Evolutionary conservation across 495 filamentous ascomycete species (phyloP).

Genomic region (Talaromyces wortmannii): DNA sequence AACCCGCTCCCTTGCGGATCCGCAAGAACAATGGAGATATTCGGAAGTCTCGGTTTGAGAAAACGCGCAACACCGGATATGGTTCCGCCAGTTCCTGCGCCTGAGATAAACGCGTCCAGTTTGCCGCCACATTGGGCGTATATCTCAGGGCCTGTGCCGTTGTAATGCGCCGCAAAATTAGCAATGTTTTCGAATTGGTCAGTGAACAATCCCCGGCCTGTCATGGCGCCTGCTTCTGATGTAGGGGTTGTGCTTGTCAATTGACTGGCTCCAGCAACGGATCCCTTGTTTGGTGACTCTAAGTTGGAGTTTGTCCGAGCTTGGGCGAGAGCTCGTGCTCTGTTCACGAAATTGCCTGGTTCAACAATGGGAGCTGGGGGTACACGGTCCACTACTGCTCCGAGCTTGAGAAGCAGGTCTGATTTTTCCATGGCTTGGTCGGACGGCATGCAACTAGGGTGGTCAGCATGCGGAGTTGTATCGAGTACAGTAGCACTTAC

Average conservation of each 20-base stretch:
- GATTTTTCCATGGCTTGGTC: slow-evolving; percentile 90
- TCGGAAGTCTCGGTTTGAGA: slow-evolving; percentile 62
- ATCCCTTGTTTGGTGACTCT: slow-evolving; percentile 5
- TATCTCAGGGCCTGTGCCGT: slow-evolving; percentile 86
- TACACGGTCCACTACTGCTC: slow-evolving; percentile 83
- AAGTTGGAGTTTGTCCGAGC: slow-evolving; percentile 57
- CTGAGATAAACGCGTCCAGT: slow-evolving; percentile 86
- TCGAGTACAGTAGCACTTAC: slow-evolving; percentile 24
- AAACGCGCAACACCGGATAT: slow-evolving; percentile 79
- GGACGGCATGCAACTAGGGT: slow-evolving; percentile 76
- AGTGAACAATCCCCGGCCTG: slow-evolving; percentile 74
- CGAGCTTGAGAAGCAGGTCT: slow-evolving; percentile 79
- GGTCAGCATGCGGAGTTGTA: slow-evolving; percentile 5
- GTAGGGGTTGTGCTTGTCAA: slow-evolving; percentile 4
- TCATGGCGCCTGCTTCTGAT: slow-evolving; percentile 25
- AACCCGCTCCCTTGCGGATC: slow-evolving; percentile 93
- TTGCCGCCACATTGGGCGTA: slow-evolving; percentile 65
- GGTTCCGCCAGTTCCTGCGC: slow-evolving; percentile 94
- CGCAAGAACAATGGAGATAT: slow-evolving; percentile 71
- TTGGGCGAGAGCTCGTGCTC: slow-evolving; percentile 67
- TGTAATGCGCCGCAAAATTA: slow-evolving; percentile 80
- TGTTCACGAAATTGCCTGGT: slow-evolving; percentile 89
- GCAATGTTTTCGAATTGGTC: slow-evolving; percentile 91
- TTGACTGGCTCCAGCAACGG: not conserved
- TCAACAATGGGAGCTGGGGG: slow-evolving; percentile 87